Evolutionary conservation across 2,329 filamentous ascomycete genomes (phyloP).

Genomic region (Pseudohalonectria lignicola): DNA sequence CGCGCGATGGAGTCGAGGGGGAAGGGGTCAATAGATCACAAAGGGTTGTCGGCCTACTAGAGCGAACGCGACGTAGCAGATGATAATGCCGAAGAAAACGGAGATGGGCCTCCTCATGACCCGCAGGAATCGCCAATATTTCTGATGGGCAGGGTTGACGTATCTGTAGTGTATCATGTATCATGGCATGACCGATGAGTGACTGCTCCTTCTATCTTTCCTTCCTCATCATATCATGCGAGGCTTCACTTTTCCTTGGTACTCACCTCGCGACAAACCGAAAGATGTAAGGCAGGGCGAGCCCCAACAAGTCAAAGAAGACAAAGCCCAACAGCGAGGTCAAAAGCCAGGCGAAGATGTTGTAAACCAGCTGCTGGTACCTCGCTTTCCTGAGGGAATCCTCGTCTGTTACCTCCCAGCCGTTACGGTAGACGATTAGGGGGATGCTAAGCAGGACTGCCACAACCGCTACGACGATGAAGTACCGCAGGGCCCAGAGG

Average conservation of each 20-base stretch:
- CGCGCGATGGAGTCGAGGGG: background rate
- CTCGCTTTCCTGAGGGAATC: constrained; percentile 5
- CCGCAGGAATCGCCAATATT: constrained; percentile 16
- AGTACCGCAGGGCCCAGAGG: constrained; percentile 9
- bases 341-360: constrained; percentile 12
- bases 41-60: constrained; percentile 7
- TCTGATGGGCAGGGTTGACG: constrained; percentile 15
- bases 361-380: constrained; percentile 10
- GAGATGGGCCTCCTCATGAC: constrained; percentile 13
- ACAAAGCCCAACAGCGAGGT: constrained; percentile 12
- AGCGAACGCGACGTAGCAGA: constrained; percentile 8
- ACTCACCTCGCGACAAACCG: constrained; percentile 13
- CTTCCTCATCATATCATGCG: no score
- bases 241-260: no score
- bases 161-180: no score
- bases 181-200: no score
- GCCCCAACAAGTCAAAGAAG: constrained; percentile 8
- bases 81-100: constrained; percentile 9
- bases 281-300: constrained; percentile 13
- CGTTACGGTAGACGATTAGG: constrained; percentile 8
- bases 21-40: no score
- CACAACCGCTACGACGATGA: constrained; percentile 8
- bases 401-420: constrained; percentile 6
- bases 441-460: constrained; percentile 10
- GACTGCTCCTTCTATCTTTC: no score